Conservation (phyloP, 1,284 basidiomycete genomes). For the Fomitopsis betulina region DNA sequence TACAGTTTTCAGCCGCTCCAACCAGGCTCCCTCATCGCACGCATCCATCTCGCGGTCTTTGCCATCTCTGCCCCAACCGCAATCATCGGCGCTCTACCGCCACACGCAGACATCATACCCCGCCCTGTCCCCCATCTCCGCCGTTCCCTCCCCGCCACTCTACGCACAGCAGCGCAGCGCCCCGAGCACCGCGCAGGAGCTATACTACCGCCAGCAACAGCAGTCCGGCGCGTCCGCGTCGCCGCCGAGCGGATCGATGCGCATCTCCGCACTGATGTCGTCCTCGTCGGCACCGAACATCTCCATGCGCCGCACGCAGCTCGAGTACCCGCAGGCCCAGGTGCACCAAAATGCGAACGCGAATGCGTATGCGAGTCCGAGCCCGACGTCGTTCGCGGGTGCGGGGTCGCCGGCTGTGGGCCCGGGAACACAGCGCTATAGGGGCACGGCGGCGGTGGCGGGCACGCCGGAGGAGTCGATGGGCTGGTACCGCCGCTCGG, state of each 20-base stretch:
- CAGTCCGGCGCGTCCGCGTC: background rate
- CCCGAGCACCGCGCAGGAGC: background rate
- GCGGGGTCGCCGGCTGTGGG: background rate
- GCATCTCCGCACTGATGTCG: background rate
- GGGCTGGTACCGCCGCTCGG: slow-evolving; percentile 5
- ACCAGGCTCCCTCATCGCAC: background rate
- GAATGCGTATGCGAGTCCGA: background rate
- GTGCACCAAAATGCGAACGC: background rate
- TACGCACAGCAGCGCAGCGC: background rate
- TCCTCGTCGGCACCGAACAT: background rate
- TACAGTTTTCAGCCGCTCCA: background rate
- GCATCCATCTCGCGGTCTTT: background rate
- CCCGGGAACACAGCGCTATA: background rate
- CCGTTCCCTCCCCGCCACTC: background rate
- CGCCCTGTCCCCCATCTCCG: background rate
- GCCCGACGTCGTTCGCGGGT: background rate
- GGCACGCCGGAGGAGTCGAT: background rate
- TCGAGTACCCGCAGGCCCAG: background rate
- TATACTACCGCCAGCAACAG: background rate
- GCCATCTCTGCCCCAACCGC: background rate
- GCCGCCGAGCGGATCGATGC: background rate
- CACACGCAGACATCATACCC: background rate
- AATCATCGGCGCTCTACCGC: background rate
- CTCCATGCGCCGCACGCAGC: background rate
- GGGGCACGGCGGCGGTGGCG: background rate